Evolutionary conservation across 345 rosid species (phyloP).

Genomic region (Toxicodendron radicans): DNA sequence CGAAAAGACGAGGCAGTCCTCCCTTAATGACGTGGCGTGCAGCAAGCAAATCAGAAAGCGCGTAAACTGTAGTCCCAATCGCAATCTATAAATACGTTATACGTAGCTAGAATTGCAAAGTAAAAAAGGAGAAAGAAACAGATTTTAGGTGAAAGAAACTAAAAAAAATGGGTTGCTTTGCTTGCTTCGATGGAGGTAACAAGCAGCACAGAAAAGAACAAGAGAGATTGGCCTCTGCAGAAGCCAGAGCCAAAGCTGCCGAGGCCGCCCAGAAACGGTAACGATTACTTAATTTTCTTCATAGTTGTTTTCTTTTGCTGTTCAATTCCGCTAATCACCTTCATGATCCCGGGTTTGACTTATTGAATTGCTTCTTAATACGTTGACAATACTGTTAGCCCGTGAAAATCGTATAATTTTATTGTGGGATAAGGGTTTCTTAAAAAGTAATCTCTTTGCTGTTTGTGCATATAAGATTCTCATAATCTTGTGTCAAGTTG

Average conservation of each 20-base stretch:
- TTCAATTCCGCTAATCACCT: neutral
- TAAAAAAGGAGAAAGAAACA: neutral
- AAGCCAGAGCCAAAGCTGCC: slow-evolving; percentile 95
- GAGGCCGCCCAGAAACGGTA: slow-evolving; percentile 95
- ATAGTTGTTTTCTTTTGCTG: neutral
- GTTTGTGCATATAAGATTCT: neutral
- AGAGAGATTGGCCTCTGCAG: slow-evolving; percentile 70
- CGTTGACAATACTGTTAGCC: neutral
- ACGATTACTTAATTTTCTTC: neutral
- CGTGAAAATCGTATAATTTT: neutral
- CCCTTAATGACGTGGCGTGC: slow-evolving; percentile 9
- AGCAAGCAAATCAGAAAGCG: neutral
- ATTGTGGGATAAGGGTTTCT: neutral
- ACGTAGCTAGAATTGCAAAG: neutral
- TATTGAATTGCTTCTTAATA: neutral
- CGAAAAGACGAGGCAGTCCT: neutral
- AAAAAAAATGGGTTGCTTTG: slow-evolving; percentile 59
- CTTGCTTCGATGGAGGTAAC: slow-evolving; percentile 65
- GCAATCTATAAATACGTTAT: neutral
- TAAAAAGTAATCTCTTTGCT: neutral
- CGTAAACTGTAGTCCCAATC: neutral
- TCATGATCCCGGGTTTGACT: slow-evolving; percentile 4
- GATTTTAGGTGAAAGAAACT: neutral
- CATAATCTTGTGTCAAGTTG: neutral
- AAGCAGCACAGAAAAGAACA: slow-evolving; percentile 64